phyloP scores from a whole-genome alignment of 2,329 filamentous ascomycete genomes.

The Diatrype stigma region DNA sequence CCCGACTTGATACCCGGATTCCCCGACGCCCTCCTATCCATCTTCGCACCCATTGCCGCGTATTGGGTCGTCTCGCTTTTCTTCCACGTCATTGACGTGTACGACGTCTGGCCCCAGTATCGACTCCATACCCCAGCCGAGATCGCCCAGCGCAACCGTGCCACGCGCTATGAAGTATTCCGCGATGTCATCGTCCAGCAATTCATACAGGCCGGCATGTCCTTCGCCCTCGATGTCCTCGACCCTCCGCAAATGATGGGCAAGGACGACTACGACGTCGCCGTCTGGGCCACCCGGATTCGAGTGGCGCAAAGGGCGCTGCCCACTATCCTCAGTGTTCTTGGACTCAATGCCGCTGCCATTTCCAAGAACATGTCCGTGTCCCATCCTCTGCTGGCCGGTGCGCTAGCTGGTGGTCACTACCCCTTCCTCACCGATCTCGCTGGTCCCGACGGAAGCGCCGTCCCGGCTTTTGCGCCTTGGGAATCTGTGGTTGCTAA shows the following conservation, averaged over 20 bases:
- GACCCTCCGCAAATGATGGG: constrained; percentile 73
- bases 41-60: constrained; percentile 71
- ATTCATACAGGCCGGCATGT: constrained; percentile 75
- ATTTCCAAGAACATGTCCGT: constrained; percentile 71
- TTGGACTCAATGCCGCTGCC: constrained; percentile 72
- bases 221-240: constrained; percentile 61
- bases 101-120: constrained; percentile 85
- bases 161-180: constrained; percentile 77
- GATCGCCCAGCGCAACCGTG: constrained; percentile 81
- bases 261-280: constrained; percentile 79
- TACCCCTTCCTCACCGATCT: constrained; percentile 68
- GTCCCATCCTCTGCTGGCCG: constrained; percentile 70
- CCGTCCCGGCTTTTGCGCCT: constrained; percentile 68
- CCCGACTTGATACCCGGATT: constrained; percentile 72
- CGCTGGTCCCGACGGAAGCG: constrained; percentile 44
- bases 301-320: constrained; percentile 75
- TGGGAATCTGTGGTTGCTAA: constrained; percentile 79
- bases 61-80: constrained; percentile 86
- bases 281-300: constrained; percentile 82
- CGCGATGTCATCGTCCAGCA: constrained; percentile 92
- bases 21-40: constrained; percentile 74
- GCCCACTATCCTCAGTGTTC: constrained; percentile 62
- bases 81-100: constrained; percentile 83
- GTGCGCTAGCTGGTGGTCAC: constrained; percentile 71
- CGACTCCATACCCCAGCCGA: constrained; percentile 93